phyloP scores from a whole-genome alignment of 1,284 basidiomycete species.

The Rhodotorula sp. region DNA sequence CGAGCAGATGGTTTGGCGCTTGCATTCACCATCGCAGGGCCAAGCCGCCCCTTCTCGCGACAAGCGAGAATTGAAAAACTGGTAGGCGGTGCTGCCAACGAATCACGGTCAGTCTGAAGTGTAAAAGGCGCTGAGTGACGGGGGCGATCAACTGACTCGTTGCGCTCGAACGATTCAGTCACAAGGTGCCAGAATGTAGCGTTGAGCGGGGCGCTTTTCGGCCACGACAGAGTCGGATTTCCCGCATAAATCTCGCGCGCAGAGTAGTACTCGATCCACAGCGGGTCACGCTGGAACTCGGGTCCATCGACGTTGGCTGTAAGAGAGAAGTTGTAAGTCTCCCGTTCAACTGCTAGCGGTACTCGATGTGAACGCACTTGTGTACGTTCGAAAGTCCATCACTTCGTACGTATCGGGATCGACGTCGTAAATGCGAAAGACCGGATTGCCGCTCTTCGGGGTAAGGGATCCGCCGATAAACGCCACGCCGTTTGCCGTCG shows the following conservation, averaged over 20 bases:
- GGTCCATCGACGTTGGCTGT: conserved; percentile 43
- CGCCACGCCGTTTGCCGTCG: conserved; percentile 56
- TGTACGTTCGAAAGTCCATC: conserved; percentile 55
- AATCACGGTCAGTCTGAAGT: not conserved
- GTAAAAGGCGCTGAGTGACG: not conserved
- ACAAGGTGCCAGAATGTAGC: conserved; percentile 63
- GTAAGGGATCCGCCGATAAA: conserved; percentile 60
- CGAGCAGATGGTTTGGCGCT: not conserved
- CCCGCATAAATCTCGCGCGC: conserved; percentile 54
- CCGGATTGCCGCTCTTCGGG: conserved; percentile 54
- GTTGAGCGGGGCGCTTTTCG: conserved; percentile 45
- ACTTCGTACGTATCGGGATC: conserved; percentile 59
- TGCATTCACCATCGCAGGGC: not conserved
- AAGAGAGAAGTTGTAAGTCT: not conserved
- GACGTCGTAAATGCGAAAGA: conserved; percentile 58
- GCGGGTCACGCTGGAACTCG: conserved; percentile 49
- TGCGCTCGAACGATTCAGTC: conserved; percentile 58
- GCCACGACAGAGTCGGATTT: conserved; percentile 24
- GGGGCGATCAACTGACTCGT: conserved; percentile 49
- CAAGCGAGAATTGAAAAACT: not conserved
- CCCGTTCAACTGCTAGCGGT: not conserved
- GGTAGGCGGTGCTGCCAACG: not conserved
- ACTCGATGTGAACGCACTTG: conserved; percentile 10
- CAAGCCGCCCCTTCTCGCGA: not conserved
- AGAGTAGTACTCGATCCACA: conserved; percentile 60